phyloP scores from a whole-genome alignment of 2,329 filamentous ascomycete species.

The Talaromyces amestolkiae region DNA sequence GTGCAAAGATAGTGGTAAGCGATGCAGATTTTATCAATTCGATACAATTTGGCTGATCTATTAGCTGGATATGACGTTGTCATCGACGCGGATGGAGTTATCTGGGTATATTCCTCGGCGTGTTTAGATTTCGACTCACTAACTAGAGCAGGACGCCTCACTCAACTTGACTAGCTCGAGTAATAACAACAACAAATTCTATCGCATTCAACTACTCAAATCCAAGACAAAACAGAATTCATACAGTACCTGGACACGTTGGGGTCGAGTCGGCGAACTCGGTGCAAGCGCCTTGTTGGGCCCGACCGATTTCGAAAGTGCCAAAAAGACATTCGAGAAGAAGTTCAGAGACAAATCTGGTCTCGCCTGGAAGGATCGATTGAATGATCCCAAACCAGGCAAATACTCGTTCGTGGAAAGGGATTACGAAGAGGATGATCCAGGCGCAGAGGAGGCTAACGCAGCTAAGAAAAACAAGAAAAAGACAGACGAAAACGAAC shows the following conservation, averaged over 20 bases:
- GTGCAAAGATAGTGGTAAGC: slow-evolving; percentile 29
- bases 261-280: slow-evolving; percentile 69
- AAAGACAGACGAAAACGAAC: slow-evolving; percentile 39
- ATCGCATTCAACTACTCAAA: slow-evolving; percentile 65
- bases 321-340: slow-evolving; percentile 48
- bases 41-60: slow-evolving; percentile 14
- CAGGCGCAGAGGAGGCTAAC: slow-evolving; percentile 41
- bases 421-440: slow-evolving; percentile 68
- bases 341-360: slow-evolving; percentile 60
- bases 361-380: slow-evolving; percentile 50
- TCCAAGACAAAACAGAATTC: slow-evolving; percentile 29
- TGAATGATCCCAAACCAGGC: slow-evolving; percentile 50
- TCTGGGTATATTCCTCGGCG: slow-evolving; percentile 47
- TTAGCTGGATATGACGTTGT: slow-evolving; percentile 51
- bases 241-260: slow-evolving; percentile 67
- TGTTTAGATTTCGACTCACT: slow-evolving; percentile 53
- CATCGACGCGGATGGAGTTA: slow-evolving; percentile 63
- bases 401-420: slow-evolving; percentile 78
- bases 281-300: slow-evolving; percentile 48
- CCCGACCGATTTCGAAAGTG: slow-evolving; percentile 36
- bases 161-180: slow-evolving; percentile 73
- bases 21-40: not conserved
- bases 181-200: slow-evolving; percentile 81
- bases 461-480: slow-evolving; percentile 37
- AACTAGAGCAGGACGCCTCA: slow-evolving; percentile 72